Evolutionary conservation across 345 rosid genomes (phyloP), one percentile per base, ranked within the genome.

Genomic region (Eucalyptus fibrosa): DNA sequence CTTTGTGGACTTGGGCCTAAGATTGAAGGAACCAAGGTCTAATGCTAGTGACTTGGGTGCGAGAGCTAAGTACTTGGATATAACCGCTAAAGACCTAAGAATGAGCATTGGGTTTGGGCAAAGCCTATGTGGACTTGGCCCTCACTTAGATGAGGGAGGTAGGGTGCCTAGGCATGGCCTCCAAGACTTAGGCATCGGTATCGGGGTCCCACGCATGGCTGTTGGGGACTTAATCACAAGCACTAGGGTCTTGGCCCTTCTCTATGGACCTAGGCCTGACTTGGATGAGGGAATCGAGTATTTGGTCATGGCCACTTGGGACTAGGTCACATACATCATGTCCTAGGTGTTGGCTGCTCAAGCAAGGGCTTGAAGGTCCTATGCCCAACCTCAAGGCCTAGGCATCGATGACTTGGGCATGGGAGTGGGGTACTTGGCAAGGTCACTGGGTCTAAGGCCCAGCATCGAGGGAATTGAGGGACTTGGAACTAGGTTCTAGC

Each of bases 161-260:
- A 11, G 12, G 12, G 42, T 69, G 21, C 44, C 12, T 18, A 10
- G 44, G 13, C 24, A 69, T 18, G 26, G 44, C 1, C 44, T 69
- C 7, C 7, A 4, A 5, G 81, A 34, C 42, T 5, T 17, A 6
- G 12, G 81, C 42, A 69, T 1, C 9, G 2, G 4, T 37, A 34
- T 0, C 0, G 0, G 0, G 81, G 42, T 34, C 44, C 1, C 1
- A 6, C 0, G 44, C 7, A 3, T 69, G 81, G 12, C 8, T 1
- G 0, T 18, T 5, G 7, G 26, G 44, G 26, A 69, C 4, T 34
- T 19, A 18, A 1, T 69, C 44, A 34, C 2, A 4, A 34, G 13
- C 44, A 17, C 24, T 34, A 69, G 44, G 81, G 81, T 34, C 81
- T 34, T 1, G 2, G 7, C 24, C 24, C 7, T 17, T 69, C 44